Percentiles rank a stretch among this genome's conserved stretches.
Evolutionary conservation across 352 stramenopile genomes (phyloP).

Genomic region (Globisporangium paddicum): DNA sequence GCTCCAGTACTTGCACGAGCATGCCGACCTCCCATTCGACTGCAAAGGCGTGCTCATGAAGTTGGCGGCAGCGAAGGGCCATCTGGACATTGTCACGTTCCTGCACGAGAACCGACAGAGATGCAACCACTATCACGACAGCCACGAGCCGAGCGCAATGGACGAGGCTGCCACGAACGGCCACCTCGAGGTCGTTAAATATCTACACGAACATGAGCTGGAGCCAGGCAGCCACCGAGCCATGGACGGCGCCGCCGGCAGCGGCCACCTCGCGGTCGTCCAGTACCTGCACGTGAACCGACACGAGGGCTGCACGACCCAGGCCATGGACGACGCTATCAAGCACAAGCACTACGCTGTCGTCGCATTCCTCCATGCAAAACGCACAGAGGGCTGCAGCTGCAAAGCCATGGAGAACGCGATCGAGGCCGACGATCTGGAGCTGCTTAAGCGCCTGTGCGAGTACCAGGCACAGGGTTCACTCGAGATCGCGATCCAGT

Average conservation of each 20-base stretch:
- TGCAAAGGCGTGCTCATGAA: conserved; percentile 8
- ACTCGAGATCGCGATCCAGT: neutral
- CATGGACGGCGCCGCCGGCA: neutral
- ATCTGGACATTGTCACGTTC: too few relatives aligned
- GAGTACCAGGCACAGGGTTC: neutral
- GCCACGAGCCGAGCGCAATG: too few relatives aligned
- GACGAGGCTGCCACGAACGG: neutral
- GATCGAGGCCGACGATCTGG: neutral
- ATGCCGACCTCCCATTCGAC: neutral
- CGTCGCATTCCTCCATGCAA: conserved; percentile 11
- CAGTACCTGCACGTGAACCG: conserved; percentile 27
- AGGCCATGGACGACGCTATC: neutral
- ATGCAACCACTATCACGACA: too few relatives aligned
- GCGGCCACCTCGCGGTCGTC: conserved; percentile 24
- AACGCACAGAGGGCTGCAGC: neutral
- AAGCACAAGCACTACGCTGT: neutral
- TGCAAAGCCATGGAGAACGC: neutral
- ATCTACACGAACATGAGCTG: neutral
- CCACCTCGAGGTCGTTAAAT: neutral
- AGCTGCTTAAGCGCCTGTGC: neutral
- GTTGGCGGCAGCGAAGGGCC: neutral
- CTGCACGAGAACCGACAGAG: too few relatives aligned
- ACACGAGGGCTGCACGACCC: conserved; percentile 19
- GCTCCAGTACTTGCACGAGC: conserved; percentile 24
- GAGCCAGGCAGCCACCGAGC: neutral